Evolutionary conservation across 2,329 filamentous ascomycete species (phyloP), one percentile per base, ranked within the genome.

Genomic region (Talaromyces sp.): DNA sequence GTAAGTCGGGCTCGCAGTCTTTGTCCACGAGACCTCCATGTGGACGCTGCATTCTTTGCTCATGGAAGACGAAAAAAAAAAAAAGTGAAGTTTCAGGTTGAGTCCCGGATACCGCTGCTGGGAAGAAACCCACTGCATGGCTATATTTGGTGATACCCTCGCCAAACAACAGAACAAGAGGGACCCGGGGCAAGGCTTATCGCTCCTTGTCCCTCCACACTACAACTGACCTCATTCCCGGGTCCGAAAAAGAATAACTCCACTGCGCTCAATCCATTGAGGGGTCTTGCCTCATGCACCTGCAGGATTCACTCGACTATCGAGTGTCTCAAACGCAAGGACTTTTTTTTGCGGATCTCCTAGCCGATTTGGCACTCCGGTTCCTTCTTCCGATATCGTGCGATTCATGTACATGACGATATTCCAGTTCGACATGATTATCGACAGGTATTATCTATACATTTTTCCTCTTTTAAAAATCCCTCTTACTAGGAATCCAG

Each of bases 1-100:
- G 17, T 32, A 22, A 22, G 30, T 47, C 33, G 33, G 32, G 32
- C 32, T 20, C 16, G 36, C 36, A 16, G 36, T 4, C 42, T 51
- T 52, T 51, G 51, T 52, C 60, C 58, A 63, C 58, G 58, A 63
- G 60, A 61, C 58, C 54, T 59, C 60, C 60, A 62, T 62, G 58
- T 62, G 58, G 51, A 57, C 40, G 47, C 16, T 41, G 42, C 47
- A 43, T 49, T 51, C 36, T 51, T 29, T 39, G 49, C 9, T 9
- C 5, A 27, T 4, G 9, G 24, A 9, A 27, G 49, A 49, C 44
- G 41, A 39, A 13, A 43, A 35, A 22, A 35, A 35, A 35, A 35
- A 32, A 3, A 32, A 32, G 42, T 2, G 32, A 36, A 30, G 56
- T 58, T 58, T 58, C 56, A 58, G 39, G 32, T 57, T 57, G 49